A percentile compares a stretch with the other conserved stretches of the same genome.
Conservation (phyloP, 768 basidiomycete species). For the Jaapia argillacea region DNA sequence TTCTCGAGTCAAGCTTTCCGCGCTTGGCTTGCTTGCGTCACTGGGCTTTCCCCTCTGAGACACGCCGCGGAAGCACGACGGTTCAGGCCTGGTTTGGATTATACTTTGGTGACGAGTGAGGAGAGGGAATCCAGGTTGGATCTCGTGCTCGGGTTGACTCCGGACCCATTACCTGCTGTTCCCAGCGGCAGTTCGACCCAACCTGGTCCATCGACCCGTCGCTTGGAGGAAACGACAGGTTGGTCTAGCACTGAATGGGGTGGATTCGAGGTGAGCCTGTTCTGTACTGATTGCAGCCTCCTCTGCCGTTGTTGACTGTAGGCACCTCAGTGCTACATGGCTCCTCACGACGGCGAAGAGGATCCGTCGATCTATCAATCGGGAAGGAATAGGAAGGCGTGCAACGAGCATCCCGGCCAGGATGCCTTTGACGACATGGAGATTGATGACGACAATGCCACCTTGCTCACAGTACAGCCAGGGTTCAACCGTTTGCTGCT, state of each 20-base stretch:
- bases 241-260: slow-evolving; percentile 79
- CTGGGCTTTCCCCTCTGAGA: slow-evolving; percentile 59
- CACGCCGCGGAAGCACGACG: slow-evolving; percentile 74
- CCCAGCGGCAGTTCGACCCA: slow-evolving; percentile 16
- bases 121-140: slow-evolving; percentile 77
- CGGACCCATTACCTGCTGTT: too few species aligned
- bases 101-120: slow-evolving; percentile 86
- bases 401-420: slow-evolving; percentile 21
- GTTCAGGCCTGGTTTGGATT: slow-evolving; percentile 89
- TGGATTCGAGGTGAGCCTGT: slow-evolving; percentile 73
- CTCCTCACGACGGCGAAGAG: slow-evolving; percentile 88
- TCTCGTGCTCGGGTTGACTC: slow-evolving; percentile 80
- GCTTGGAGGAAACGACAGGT: slow-evolving; percentile 23
- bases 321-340: slow-evolving; percentile 89
- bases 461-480: slow-evolving; percentile 78
- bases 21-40: slow-evolving; percentile 74
- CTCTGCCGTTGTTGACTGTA: slow-evolving; percentile 16
- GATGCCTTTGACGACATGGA: slow-evolving; percentile 22
- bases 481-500: slow-evolving; percentile 85
- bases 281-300: background rate
- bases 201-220: slow-evolving; percentile 5
- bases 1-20: slow-evolving; percentile 76
- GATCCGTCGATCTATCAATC: slow-evolving; percentile 91
- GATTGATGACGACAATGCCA: slow-evolving; percentile 65
- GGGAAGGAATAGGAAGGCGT: slow-evolving; percentile 15